phyloP scores from a whole-genome alignment of 1,284 basidiomycete species.

The Coriolopsis trogii region DNA sequence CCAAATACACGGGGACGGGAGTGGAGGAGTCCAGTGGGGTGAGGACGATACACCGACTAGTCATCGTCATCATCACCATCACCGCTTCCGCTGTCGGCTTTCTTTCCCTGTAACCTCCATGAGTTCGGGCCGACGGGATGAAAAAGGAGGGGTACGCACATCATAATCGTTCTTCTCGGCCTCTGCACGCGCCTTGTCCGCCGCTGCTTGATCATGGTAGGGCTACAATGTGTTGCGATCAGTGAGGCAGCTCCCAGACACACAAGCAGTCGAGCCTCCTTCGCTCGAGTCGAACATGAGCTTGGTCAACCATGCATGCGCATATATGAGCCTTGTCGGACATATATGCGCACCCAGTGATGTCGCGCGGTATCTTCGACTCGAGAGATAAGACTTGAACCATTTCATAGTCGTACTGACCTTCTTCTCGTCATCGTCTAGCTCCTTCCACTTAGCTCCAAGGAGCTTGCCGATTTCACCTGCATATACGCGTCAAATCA shows the following conservation, averaged over 20 bases:
- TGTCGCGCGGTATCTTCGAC: neutral
- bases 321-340: too few species aligned
- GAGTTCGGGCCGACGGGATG: conserved; percentile 13
- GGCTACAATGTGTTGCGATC: conserved; percentile 59
- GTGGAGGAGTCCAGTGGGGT: conserved; percentile 1
- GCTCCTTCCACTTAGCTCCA: conserved; percentile 75
- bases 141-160: conserved; percentile 41
- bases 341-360: too few species aligned
- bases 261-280: too few species aligned
- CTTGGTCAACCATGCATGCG: too few species aligned
- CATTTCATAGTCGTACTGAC: too few species aligned
- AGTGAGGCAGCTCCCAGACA: neutral
- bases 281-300: too few species aligned
- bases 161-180: conserved; percentile 80
- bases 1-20: conserved; percentile 18
- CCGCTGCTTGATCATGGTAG: conserved; percentile 86
- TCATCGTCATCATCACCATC: conserved; percentile 64
- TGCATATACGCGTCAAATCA: conserved; percentile 30
- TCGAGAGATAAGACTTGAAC: neutral
- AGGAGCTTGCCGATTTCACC: conserved; percentile 73
- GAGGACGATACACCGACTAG: conserved; percentile 34
- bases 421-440: conserved; percentile 73
- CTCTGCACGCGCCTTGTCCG: conserved; percentile 86
- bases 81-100: conserved; percentile 48
- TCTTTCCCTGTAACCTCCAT: conserved; percentile 44